Evolutionary conservation across 2,329 filamentous ascomycete genomes (phyloP).

Genomic region (Westerdykella ornata): DNA sequence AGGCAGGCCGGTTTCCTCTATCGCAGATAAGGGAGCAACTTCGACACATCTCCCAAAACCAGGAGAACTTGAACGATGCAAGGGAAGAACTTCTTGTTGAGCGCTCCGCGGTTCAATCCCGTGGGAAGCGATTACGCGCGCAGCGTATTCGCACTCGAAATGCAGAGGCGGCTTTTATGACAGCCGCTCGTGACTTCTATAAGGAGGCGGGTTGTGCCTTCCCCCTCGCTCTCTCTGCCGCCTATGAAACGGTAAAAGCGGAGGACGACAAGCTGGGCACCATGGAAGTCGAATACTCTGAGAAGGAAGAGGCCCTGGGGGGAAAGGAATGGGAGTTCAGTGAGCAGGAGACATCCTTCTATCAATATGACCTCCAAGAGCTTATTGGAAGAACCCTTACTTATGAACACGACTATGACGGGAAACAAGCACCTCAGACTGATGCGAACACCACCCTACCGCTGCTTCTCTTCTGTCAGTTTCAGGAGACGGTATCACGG

Average conservation of each 20-base stretch:
- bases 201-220: constrained; percentile 3
- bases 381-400: background rate
- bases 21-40: no score
- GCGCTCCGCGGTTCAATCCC: constrained; percentile 6
- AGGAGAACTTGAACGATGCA: constrained; percentile 1
- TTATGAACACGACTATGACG: background rate
- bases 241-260: constrained; percentile 8
- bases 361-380: constrained; percentile 12
- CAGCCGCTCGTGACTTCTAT: constrained; percentile 5
- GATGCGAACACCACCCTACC: constrained; percentile 1
- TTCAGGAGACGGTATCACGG: constrained; percentile 1
- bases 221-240: constrained; percentile 3
- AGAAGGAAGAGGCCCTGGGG: constrained; percentile 9
- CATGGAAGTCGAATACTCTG: constrained; percentile 14
- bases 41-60: no score
- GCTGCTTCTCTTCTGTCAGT: background rate
- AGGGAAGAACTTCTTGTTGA: constrained; percentile 8
- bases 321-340: constrained; percentile 16
- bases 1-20: no score
- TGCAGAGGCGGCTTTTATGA: constrained; percentile 12
- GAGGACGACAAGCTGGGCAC: constrained; percentile 11
- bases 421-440: background rate
- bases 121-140: constrained; percentile 3
- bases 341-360: constrained; percentile 15
- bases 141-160: constrained; percentile 8